Base-by-base conservation (phyloP, 2,329 filamentous ascomycete genomes). In the Albifimbria verrucaria region DNA sequence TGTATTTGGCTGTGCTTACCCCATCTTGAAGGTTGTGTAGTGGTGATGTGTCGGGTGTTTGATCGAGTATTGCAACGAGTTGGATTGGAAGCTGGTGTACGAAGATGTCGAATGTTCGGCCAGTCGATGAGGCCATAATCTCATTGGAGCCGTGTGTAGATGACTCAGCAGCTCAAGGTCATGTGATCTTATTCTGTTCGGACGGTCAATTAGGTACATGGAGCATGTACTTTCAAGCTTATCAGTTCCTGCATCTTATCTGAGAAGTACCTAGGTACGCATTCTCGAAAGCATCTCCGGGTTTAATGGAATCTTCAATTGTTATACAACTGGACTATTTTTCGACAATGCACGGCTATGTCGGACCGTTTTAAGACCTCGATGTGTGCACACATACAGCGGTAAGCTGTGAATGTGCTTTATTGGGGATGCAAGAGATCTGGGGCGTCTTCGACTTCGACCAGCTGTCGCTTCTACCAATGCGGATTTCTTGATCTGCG, bases 121-220 rank as follows among this genome's bases (percentile, higher is more conserved):
- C 65, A 61, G 67, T 65, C 68, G 67, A 67, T 72, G 70, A 72
- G 69, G 68, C 70, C 66, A 72, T 71, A 71, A 65, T 62, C 58
- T 65, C 62, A 65, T 64, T 65, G 63, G 63, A 59, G 60, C 58
- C 57, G 63, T 56, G 50, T 44, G 45, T 46, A 41, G 56, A 68
- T 72, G 69, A 72, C 65, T 72, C 68, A 72, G 68, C 69, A 41
- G 24, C 12, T 17, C 9, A 9, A 7, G 17, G 18, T 48, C 46
- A 48, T 26, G 46, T 48, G 46, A 23, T 53, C n/a, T n/a, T n/a
- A n/a, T n/a, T n/a, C n/a, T n/a, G n/a, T n/a, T n/a, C n/a, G n/a
- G n/a, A n/a, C n/a, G n/a, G n/a, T n/a, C n/a, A n/a, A n/a, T n/a
- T 11, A 32, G 18, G 32, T n/a, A 17, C 12, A 12, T 4, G 32